phyloP scores from a whole-genome alignment of 306 rosid species.

The Quercus variabilis region DNA sequence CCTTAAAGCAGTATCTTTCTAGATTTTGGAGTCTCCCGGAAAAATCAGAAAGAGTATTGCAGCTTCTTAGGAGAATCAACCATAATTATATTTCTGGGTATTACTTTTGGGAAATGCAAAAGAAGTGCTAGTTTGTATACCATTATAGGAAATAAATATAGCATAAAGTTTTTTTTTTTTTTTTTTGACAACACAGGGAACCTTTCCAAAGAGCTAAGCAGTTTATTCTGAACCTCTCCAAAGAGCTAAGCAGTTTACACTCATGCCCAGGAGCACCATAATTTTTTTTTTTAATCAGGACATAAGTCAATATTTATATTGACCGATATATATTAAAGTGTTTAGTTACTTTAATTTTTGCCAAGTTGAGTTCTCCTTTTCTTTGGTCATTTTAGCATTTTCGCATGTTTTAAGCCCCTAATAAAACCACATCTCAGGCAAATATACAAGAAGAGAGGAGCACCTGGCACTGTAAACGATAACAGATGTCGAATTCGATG shows the following conservation, averaged over 20 bases:
- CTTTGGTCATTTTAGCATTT: constrained; percentile 2
- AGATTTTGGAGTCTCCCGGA: not conserved
- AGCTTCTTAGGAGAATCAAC: not conserved
- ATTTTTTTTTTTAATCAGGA: not conserved
- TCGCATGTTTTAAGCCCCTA: not conserved
- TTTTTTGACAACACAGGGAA: no score
- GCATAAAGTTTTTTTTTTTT: not conserved
- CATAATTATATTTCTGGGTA: not conserved
- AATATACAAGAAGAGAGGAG: not conserved
- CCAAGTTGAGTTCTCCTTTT: not conserved
- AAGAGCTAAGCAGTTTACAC: no score
- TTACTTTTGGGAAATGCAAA: not conserved
- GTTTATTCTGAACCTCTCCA: no score
- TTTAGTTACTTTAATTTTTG: not conserved
- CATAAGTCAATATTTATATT: not conserved
- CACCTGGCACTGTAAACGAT: constrained; percentile 97
- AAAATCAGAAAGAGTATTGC: not conserved
- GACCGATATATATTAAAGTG: not conserved
- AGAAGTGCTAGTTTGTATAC: not conserved
- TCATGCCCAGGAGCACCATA: no score
- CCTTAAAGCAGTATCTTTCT: not conserved
- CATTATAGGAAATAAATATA: not conserved
- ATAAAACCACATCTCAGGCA: not conserved
- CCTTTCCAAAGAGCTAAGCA: no score
- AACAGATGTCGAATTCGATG: constrained; percentile 53